These are phyloP conservation scores for Saksenaea oblongispora DNA, from an alignment of 371 early-diverging fungal species.

Conservation along the genomic window DNA sequence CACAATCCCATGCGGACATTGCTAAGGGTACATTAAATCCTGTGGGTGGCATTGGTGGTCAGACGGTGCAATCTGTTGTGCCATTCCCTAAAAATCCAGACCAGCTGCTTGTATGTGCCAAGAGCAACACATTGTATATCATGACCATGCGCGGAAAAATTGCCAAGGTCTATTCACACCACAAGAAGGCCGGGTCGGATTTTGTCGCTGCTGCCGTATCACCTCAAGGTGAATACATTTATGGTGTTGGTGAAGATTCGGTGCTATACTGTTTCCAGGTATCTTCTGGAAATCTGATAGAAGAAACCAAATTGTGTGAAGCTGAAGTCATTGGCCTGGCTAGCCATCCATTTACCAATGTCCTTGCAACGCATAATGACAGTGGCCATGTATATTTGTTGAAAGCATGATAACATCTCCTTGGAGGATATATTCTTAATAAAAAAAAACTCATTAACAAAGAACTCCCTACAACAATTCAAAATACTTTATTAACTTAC, in stretches of 20 bases:
- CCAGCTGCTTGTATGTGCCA: slow-evolving; percentile 70
- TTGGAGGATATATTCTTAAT: too few relatives aligned
- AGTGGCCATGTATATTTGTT: slow-evolving; percentile 64
- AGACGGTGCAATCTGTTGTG: slow-evolving; percentile 25
- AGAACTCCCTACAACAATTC: too few relatives aligned
- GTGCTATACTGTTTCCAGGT: slow-evolving; percentile 62
- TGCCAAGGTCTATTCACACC: slow-evolving; percentile 40
- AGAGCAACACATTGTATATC: slow-evolving; percentile 63
- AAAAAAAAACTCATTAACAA: too few relatives aligned
- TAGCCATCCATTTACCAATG: slow-evolving; percentile 78
- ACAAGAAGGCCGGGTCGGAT: slow-evolving; percentile 48
- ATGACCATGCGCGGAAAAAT: slow-evolving; percentile 62
- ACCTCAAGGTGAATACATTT: slow-evolving; percentile 75
- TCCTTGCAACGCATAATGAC: slow-evolving; percentile 69
- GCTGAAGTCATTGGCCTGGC: slow-evolving; percentile 72
- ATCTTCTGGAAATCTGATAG: slow-evolving; percentile 45
- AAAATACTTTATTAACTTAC: too few relatives aligned
- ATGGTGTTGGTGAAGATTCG: slow-evolving; percentile 70
- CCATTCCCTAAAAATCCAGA: slow-evolving; percentile 56
- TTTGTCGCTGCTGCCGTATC: slow-evolving; percentile 68
- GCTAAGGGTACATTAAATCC: slow-evolving; percentile 17
- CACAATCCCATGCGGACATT: slow-evolving; percentile 21
- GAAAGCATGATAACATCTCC: slow-evolving; percentile 26
- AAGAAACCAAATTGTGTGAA: slow-evolving; percentile 42
- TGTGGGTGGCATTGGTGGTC: slow-evolving; percentile 19